phyloP scores from a whole-genome alignment of 2,329 filamentous ascomycete genomes.

The Dactylellina haptotyla region DNA sequence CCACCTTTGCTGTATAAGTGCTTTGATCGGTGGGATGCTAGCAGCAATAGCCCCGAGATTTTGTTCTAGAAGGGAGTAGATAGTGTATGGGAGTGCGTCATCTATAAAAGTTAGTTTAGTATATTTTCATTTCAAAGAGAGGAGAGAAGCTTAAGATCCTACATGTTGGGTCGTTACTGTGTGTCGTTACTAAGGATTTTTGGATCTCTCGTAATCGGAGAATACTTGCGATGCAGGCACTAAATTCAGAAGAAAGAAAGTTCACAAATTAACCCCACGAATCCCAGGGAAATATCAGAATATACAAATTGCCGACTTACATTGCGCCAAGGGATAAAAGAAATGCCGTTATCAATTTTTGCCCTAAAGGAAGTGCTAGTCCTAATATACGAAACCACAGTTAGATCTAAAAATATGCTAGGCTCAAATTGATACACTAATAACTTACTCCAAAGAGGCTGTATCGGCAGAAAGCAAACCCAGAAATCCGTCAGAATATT shows the following conservation, averaged over 20 bases:
- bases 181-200: slow-evolving; percentile 10
- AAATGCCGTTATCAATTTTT: slow-evolving; percentile 39
- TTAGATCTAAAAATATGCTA: not conserved
- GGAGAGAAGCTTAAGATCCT: not conserved
- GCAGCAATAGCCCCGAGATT: slow-evolving; percentile 39
- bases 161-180: slow-evolving; percentile 34
- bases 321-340: slow-evolving; percentile 31
- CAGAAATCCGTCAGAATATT: slow-evolving; percentile 43
- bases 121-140: not conserved
- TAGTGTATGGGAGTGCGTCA: slow-evolving; percentile 12
- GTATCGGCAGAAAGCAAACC: slow-evolving; percentile 42
- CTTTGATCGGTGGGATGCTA: slow-evolving; percentile 39
- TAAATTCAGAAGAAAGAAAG: not conserved
- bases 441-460: slow-evolving; percentile 37
- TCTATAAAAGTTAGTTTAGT: slow-evolving; percentile 1
- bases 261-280: not conserved
- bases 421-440: not conserved
- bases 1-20: slow-evolving; percentile 29
- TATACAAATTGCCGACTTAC: slow-evolving; percentile 6
- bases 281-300: not conserved
- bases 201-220: slow-evolving; percentile 29
- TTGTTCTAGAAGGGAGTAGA: slow-evolving; percentile 39
- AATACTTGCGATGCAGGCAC: slow-evolving; percentile 37
- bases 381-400: not conserved
- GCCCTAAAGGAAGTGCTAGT: slow-evolving; percentile 25